Conservation (phyloP, 2,329 filamentous ascomycete species). For the Didymellaceae sp. region DNA sequence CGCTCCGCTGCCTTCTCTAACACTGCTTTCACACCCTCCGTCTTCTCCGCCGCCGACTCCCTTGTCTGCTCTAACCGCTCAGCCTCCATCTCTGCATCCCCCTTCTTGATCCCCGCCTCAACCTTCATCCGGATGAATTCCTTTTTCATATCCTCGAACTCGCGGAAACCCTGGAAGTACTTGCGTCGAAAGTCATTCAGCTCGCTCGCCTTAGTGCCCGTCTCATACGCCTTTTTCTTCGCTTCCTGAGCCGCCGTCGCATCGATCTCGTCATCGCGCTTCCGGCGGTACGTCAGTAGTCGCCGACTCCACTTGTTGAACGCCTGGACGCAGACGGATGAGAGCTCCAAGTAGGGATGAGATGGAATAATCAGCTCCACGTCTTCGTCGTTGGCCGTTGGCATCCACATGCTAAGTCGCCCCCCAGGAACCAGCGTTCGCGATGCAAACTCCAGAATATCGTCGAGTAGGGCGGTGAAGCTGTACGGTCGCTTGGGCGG, state of each 20-base stretch:
- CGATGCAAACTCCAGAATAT: slow-evolving; percentile 84
- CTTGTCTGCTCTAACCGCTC: not conserved
- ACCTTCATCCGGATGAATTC: slow-evolving; percentile 36
- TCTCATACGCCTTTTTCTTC: slow-evolving; percentile 39
- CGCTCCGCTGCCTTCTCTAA: not conserved
- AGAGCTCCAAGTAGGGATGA: slow-evolving; percentile 76
- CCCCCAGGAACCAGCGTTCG: slow-evolving; percentile 78
- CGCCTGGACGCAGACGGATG: slow-evolving; percentile 79
- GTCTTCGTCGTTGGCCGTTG: slow-evolving; percentile 69
- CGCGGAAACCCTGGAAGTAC: slow-evolving; percentile 52
- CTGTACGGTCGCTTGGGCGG: slow-evolving; percentile 92
- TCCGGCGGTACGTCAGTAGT: slow-evolving; percentile 82
- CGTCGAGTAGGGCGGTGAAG: slow-evolving; percentile 86
- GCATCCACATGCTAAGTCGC: slow-evolving; percentile 95
- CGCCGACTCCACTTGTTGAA: slow-evolving; percentile 95
- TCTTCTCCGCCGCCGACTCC: not conserved
- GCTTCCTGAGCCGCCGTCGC: not conserved
- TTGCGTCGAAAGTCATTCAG: slow-evolving; percentile 71
- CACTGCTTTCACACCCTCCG: not conserved
- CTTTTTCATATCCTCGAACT: slow-evolving; percentile 40
- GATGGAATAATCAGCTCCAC: slow-evolving; percentile 77
- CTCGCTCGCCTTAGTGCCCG: slow-evolving; percentile 66
- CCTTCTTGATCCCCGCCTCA: not conserved
- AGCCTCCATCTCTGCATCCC: not conserved
- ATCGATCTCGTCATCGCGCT: slow-evolving; percentile 59